These are phyloP conservation scores for Macrotyloma uniflorum DNA, from an alignment of 306 rosid genomes.

Conservation along the genomic window DNA sequence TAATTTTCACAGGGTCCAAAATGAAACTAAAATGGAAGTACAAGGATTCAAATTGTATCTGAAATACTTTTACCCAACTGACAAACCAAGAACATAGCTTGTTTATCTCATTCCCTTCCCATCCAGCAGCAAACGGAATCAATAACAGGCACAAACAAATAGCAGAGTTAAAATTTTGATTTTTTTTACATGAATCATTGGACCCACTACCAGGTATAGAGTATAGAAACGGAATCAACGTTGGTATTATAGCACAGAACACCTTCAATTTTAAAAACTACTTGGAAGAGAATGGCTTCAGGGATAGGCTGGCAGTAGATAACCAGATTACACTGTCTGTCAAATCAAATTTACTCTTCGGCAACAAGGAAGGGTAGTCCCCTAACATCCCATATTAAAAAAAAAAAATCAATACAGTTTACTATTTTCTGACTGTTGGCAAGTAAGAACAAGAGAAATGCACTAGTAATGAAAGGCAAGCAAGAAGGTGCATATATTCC, in stretches of 20 bases:
- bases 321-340: conserved; percentile 19
- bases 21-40: neutral
- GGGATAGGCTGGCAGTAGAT: conserved; percentile 27
- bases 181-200: conserved; percentile 25
- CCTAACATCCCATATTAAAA: conserved; percentile 49
- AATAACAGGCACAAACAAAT: conserved; percentile 15
- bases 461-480: neutral
- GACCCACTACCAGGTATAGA: neutral
- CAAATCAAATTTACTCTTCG: conserved; percentile 55
- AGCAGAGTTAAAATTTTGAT: conserved; percentile 24
- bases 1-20: neutral
- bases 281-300: conserved; percentile 37
- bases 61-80: neutral
- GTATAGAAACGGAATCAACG: conserved; percentile 7
- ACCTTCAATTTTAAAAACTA: conserved; percentile 13
- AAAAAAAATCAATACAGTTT: conserved; percentile 23
- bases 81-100: neutral
- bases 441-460: conserved; percentile 24
- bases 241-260: conserved; percentile 14
- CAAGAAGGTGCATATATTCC: conserved; percentile 3
- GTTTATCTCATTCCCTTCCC: neutral
- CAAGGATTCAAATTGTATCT: neutral
- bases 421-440: conserved; percentile 31
- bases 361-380: conserved; percentile 62
- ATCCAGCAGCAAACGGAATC: conserved; percentile 26